phyloP scores from a whole-genome alignment of 805 yeast species.

The Cyberlindnera mycetangii region DNA sequence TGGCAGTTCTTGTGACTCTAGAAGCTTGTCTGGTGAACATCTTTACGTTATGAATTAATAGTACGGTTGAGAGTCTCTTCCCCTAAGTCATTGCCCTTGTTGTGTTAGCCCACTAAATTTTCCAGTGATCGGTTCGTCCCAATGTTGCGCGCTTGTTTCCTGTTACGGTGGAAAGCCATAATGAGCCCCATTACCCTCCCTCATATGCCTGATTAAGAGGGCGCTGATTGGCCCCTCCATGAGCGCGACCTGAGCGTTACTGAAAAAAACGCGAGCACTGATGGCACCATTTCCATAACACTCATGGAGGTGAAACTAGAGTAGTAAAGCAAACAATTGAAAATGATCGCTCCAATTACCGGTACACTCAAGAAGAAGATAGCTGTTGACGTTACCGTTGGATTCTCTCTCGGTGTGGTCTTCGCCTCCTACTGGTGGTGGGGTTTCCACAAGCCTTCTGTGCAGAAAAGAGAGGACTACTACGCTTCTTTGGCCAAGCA shows the following conservation, averaged over 20 bases:
- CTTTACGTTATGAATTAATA: neutral
- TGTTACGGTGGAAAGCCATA: neutral
- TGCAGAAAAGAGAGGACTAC: constrained; percentile 78
- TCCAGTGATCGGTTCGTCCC: neutral
- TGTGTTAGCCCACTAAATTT: constrained; percentile 2
- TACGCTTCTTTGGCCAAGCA: constrained; percentile 41
- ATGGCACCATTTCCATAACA: neutral
- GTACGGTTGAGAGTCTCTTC: too few relatives aligned
- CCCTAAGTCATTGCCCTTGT: too few relatives aligned
- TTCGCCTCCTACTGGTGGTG: constrained; percentile 82
- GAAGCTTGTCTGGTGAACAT: constrained; percentile 30
- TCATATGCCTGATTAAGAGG: neutral
- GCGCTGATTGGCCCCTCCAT: constrained; percentile 18
- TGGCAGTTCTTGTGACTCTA: constrained; percentile 29
- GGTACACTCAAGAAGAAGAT: constrained; percentile 82
- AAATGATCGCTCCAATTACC: constrained; percentile 75
- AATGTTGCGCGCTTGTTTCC: constrained; percentile 4
- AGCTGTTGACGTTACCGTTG: constrained; percentile 72
- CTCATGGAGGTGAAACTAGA: too few relatives aligned
- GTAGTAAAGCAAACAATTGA: constrained; percentile 1
- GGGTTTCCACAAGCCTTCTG: constrained; percentile 73
- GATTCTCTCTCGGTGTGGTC: constrained; percentile 58
- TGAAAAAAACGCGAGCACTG: neutral
- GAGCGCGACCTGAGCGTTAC: too few relatives aligned
- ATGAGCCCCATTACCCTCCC: constrained; percentile 12